Base-by-base conservation (phyloP, 106 monocot genomes). In the Ottelia alismoides region DNA sequence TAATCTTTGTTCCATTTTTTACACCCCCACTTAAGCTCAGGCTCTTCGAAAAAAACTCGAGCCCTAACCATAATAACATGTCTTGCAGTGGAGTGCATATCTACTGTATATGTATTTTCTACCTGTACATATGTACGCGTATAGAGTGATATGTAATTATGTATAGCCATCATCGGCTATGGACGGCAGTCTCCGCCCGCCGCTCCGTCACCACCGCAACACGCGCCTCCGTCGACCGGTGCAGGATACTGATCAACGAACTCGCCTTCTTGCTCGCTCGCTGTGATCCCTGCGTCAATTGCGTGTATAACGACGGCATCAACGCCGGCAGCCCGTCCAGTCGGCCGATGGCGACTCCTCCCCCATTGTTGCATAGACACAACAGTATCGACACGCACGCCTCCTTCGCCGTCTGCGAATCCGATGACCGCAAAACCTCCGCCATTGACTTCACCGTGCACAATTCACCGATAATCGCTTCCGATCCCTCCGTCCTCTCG, bases 251-350 rank as follows among this genome's bases (percentile, higher is more conserved):
- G 18, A 67, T 50, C 47, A 91, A 40, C 17, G 73, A 70, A 28
- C 75, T 62, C 1, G 85, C 81, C 64, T 73, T 91, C 73, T 78
- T 91, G n/a, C 63, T 31, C 2, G 71, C 81, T 0, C 81, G 69
- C 1, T 74, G 55, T 1, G 70, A 71, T 0, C 85, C 85, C 3
- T 77, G 83, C 1, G 54, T 56, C 30, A 78, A 16, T 1, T 85
- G 28, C 19, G 55, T 52, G 43, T 85, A 85, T 56, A 91, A 50
- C 11, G 70, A 56, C 2, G 75, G 67, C 72, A 91, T 81, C 2
- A 91, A 62, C 25, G 58, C 14, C 7, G 75, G 75, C 57, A 76
- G 57, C 45, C 56, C 64, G n/a, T 72, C 65, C 49, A 85, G 58
- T 25, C 69, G 30, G 16, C 51, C 50, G 20, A 78, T 44, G 35